Evolutionary conservation across 306 rosid species (phyloP), one percentile per base, ranked within the genome.

Genomic region (Pyrus pyrifolia): DNA sequence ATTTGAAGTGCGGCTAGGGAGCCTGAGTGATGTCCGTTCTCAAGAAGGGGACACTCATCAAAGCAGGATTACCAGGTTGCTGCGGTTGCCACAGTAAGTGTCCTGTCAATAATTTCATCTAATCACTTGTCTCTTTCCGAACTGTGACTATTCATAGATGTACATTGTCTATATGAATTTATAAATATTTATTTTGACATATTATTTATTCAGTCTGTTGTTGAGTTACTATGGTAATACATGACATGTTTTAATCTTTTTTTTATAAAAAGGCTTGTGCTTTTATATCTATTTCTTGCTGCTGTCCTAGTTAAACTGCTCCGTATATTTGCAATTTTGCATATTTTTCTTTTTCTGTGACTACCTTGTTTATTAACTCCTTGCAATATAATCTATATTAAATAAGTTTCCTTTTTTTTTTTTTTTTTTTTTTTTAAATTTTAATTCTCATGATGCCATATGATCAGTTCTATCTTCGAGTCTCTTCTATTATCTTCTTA

Each of bases 1-100:
- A 83, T 95, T 90, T 74, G 99, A 95, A 87, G 99, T 92, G 73
- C 88, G 97, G 77, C 69, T 95, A 62, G 99, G 99, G 79, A 92
- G 99, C 88, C 79, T 95, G 80, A 92, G 91, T 58, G 93, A 89
- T 79, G 80, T 85, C 53, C 84, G 93, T 73, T 76, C 72, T 77
- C 98, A 92, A 83, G 97, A 89, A 90, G 99, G 96, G 27, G 99
- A 89, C 80, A 59, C 79, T 75, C 96, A 92, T 84, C 99, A 88
- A 81, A 92, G 89, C 88, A 89, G 86, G 80, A 88, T 89, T 70
- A 83, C 92, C 29, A 83, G 91, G 82, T 85, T 95, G 82, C 87
- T 92, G 76, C 86, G 89, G 27, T 86, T 88, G 82, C 85, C 89
- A 70, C 92, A 86, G 92, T 88, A 80, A 82, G 92, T 84, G 67